Evolutionary conservation across 1,284 basidiomycete genomes (phyloP).

Genomic region (Cutaneotrichosporon curvatum): DNA sequence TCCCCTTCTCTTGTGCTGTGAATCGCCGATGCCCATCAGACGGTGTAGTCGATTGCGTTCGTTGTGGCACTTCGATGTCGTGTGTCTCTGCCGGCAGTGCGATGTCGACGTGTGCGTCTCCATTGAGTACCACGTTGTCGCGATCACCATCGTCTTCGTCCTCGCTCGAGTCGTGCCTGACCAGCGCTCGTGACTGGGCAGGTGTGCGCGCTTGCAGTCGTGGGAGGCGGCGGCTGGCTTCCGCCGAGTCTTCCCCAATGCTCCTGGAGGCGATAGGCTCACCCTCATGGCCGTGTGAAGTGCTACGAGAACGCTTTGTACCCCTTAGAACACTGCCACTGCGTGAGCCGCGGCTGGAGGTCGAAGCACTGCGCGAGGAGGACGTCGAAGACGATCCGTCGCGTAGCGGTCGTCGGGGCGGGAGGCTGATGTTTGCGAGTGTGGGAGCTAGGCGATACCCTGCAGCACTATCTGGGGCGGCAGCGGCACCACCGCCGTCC

Average conservation of each 20-base stretch:
- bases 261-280: no score
- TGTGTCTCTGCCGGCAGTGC: no score
- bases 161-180: neutral
- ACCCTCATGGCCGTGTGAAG: neutral
- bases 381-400: constrained; percentile 10
- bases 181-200: neutral
- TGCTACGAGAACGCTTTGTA: constrained; percentile 4
- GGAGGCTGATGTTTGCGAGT: constrained; percentile 28
- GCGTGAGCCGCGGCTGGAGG: neutral
- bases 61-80: no score
- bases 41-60: neutral
- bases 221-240: constrained; percentile 10
- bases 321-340: neutral
- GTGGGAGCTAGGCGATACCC: constrained; percentile 8
- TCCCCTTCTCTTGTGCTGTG: constrained; percentile 25
- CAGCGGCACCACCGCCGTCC: no score
- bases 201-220: neutral
- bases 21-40: constrained; percentile 13
- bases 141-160: constrained; percentile 2
- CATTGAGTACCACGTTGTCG: neutral
- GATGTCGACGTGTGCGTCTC: no score
- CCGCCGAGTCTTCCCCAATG: neutral
- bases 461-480: no score
- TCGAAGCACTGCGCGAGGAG: neutral
- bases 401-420: constrained; percentile 25